Evolutionary conservation across 2,329 filamentous ascomycete species (phyloP).

Genomic region (Neoscytalidium dimidiatum): DNA sequence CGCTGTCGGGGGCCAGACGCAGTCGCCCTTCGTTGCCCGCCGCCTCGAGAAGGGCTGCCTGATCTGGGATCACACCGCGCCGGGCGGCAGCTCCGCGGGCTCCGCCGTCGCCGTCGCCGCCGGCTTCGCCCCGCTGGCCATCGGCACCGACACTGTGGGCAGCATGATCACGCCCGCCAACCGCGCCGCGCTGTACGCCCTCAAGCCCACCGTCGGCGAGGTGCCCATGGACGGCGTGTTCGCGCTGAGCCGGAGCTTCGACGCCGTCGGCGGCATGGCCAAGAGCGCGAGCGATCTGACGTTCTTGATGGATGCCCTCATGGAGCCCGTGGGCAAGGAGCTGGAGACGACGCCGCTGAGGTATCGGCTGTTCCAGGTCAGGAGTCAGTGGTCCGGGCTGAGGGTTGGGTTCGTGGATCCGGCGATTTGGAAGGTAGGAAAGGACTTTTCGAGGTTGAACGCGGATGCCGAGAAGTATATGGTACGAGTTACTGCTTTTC

Average conservation of each 20-base stretch:
- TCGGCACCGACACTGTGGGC: conserved; percentile 44
- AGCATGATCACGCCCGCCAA: conserved; percentile 44
- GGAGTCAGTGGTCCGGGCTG: conserved; percentile 33
- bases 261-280: conserved; percentile 37
- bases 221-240: conserved; percentile 40
- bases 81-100: conserved; percentile 39
- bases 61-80: conserved; percentile 39
- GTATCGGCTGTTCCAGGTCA: conserved; percentile 34
- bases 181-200: conserved; percentile 39
- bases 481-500: conserved; percentile 26
- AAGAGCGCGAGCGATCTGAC: conserved; percentile 40
- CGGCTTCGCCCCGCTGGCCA: conserved; percentile 42
- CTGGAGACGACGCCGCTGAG: conserved; percentile 28
- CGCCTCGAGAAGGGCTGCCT: conserved; percentile 39
- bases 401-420: conserved; percentile 39
- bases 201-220: conserved; percentile 40
- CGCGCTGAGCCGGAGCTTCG: conserved; percentile 36
- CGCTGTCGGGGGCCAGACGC: conserved; percentile 41
- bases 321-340: conserved; percentile 30
- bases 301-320: conserved; percentile 35
- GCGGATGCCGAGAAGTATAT: conserved; percentile 39
- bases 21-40: conserved; percentile 40
- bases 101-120: conserved; percentile 42
- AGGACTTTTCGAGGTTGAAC: conserved; percentile 37
- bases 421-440: conserved; percentile 36